Evolutionary conservation across 805 yeast species (phyloP).

Genomic region (Candida taoyuanica): DNA sequence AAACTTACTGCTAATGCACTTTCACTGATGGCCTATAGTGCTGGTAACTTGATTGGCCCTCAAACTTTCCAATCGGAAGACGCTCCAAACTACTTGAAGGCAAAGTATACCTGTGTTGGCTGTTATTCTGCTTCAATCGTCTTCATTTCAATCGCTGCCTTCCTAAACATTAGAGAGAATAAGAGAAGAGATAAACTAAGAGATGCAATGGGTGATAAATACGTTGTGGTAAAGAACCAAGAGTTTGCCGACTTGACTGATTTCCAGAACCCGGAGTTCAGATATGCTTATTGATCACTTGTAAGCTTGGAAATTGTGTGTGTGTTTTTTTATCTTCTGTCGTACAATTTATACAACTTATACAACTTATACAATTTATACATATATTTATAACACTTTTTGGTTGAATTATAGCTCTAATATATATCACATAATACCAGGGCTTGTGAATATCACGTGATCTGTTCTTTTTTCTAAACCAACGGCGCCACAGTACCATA

Average conservation of each 20-base stretch:
- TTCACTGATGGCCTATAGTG: conserved; percentile 12
- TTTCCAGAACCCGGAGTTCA: conserved; percentile 47
- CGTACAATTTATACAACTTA: too few species aligned
- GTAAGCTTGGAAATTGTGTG: too few species aligned
- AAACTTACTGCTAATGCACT: conserved; percentile 11
- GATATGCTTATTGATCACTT: conserved; percentile 33
- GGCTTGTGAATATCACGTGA: too few species aligned
- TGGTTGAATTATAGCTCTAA: too few species aligned
- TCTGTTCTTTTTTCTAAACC: too few species aligned
- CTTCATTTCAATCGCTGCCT: conserved; percentile 4
- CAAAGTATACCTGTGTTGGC: conserved; percentile 33
- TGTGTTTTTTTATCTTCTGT: too few species aligned
- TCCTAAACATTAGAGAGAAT: conserved; percentile 34
- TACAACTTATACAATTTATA: too few species aligned
- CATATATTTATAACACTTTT: too few species aligned
- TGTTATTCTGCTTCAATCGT: conserved; percentile 2
- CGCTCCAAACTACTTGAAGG: conserved; percentile 55
- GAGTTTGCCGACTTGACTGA: conserved; percentile 49
- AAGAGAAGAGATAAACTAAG: conserved; percentile 31
- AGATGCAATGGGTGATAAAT: conserved; percentile 19
- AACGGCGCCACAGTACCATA: too few species aligned
- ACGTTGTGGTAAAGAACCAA: conserved; percentile 19
- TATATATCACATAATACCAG: too few species aligned
- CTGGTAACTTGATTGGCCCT: conserved; percentile 52
- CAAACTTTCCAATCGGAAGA: conserved; percentile 56